These are phyloP conservation scores for Nadsonia fulvescens DNA, from an alignment of 805 yeast genomes.

Conservation along the genomic window DNA sequence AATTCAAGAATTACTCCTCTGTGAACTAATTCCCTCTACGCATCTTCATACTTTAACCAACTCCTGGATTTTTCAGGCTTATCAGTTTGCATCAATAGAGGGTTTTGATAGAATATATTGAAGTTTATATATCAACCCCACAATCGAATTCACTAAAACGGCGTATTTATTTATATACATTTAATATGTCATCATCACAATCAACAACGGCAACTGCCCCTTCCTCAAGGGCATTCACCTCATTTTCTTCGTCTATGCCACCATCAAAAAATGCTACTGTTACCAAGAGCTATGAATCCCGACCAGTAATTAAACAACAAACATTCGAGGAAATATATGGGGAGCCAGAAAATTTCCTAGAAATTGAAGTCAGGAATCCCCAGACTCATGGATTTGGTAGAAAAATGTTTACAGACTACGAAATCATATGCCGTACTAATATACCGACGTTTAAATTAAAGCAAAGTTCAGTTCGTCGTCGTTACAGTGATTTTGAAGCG, in stretches of 20 bases:
- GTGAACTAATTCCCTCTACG: too few species aligned
- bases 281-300: slow-evolving; percentile 16
- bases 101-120: too few species aligned
- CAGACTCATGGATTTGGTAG: slow-evolving; percentile 46
- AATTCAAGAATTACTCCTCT: too few species aligned
- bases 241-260: slow-evolving; percentile 4
- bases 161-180: too few species aligned
- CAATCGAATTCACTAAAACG: slow-evolving; percentile 1
- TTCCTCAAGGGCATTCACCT: too few species aligned
- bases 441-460: slow-evolving; percentile 67
- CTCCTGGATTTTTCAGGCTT: too few species aligned
- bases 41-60: too few species aligned
- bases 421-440: slow-evolving; percentile 75
- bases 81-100: too few species aligned
- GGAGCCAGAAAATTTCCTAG: slow-evolving; percentile 86
- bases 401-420: slow-evolving; percentile 79
- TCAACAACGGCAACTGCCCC: too few species aligned
- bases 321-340: slow-evolving; percentile 74
- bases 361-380: slow-evolving; percentile 70
- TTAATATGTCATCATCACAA: too few species aligned
- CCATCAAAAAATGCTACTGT: too few species aligned
- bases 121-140: background rate
- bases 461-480: slow-evolving; percentile 52
- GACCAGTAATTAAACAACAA: slow-evolving; percentile 33
- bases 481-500: slow-evolving; percentile 79